phyloP scores from a whole-genome alignment of 495 filamentous ascomycete species.

The Durotheca rogersii region DNA sequence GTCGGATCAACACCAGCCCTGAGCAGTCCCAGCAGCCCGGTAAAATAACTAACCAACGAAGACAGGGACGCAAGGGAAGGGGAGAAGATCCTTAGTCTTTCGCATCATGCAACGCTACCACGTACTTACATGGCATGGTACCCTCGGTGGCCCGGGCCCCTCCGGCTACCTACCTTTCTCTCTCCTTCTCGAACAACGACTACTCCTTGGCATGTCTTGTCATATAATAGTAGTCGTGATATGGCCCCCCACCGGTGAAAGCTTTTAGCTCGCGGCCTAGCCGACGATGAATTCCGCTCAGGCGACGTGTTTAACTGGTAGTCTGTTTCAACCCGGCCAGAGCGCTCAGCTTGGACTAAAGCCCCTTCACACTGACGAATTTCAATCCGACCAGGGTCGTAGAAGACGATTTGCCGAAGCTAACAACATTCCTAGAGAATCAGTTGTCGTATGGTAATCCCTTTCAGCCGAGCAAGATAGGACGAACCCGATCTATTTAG shows the following conservation, averaged over 20 bases:
- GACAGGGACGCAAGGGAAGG: conserved; percentile 30
- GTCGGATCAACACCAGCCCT: conserved; percentile 23
- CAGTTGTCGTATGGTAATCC: conserved; percentile 15
- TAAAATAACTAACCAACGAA: conserved; percentile 43
- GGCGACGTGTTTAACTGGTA: background rate
- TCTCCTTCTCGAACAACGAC: conserved; percentile 2
- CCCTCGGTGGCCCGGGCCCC: conserved; percentile 5
- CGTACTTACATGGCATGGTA: conserved; percentile 22
- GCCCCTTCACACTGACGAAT: conserved; percentile 1
- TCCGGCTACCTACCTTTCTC: background rate
- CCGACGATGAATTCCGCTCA: background rate
- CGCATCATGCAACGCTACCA: conserved; percentile 38
- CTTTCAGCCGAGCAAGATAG: conserved; percentile 38
- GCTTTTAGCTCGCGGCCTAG: background rate
- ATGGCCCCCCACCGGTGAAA: background rate
- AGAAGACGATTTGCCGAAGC: conserved; percentile 18
- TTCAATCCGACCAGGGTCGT: background rate
- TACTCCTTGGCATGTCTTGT: background rate
- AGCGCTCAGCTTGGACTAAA: conserved; percentile 1
- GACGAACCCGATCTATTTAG: conserved; percentile 44
- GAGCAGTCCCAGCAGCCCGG: conserved; percentile 39
- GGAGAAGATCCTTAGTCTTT: conserved; percentile 26
- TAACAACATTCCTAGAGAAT: conserved; percentile 12
- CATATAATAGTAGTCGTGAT: background rate
- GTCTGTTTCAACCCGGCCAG: conserved; percentile 1